These are phyloP conservation scores for Ceriops decandra DNA, from an alignment of 345 rosid species.

Conservation along the genomic window DNA sequence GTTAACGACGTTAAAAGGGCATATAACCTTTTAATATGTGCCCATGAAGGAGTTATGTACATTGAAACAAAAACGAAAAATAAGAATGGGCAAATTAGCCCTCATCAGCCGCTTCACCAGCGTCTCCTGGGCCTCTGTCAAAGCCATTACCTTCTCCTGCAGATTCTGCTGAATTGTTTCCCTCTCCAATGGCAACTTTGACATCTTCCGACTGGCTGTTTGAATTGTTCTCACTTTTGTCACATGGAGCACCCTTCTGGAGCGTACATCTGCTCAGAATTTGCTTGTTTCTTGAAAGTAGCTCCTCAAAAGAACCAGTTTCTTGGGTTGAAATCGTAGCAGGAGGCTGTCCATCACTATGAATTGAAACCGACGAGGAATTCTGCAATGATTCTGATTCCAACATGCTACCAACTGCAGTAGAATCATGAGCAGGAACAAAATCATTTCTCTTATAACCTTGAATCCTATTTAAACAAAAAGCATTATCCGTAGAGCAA, in stretches of 20 bases:
- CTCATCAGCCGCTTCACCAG: slow-evolving; percentile 2
- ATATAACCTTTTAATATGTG: neutral
- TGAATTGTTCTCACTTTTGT: neutral
- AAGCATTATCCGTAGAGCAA: neutral
- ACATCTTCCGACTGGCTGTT: too few relatives aligned
- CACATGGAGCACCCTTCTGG: slow-evolving; percentile 14
- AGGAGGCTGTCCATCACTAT: slow-evolving; percentile 6
- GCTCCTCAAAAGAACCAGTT: slow-evolving; percentile 8
- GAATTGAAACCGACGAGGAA: neutral
- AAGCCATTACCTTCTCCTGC: slow-evolving; percentile 1
- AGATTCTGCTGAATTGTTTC: neutral
- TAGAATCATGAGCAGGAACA: slow-evolving; percentile 1
- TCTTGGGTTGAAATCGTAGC: slow-evolving; percentile 13
- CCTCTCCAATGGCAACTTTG: neutral
- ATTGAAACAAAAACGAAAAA: neutral
- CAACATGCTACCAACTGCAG: slow-evolving; percentile 1
- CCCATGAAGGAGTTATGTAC: neutral
- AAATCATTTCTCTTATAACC: neutral
- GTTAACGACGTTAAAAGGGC: neutral
- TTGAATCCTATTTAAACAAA: slow-evolving; percentile 1
- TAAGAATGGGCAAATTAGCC: slow-evolving; percentile 1
- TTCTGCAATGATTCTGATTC: slow-evolving; percentile 10
- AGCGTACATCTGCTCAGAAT: slow-evolving; percentile 1
- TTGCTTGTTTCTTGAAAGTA: neutral
- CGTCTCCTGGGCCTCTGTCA: slow-evolving; percentile 12